Evolutionary conservation across 352 stramenopile species (phyloP).

Genomic region (Pythium coloratum): DNA sequence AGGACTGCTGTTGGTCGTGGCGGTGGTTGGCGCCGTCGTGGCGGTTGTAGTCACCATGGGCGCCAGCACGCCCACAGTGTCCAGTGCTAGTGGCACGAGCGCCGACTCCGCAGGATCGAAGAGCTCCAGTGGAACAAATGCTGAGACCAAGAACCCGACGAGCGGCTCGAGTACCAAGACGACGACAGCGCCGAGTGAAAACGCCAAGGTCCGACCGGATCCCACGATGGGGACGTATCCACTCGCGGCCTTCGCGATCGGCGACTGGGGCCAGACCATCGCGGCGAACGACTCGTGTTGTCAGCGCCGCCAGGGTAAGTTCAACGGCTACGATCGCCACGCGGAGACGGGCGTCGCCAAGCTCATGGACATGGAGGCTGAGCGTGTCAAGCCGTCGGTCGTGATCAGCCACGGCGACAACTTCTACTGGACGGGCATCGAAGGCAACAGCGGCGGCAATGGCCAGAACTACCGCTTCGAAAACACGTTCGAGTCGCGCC

Average conservation of each 20-base stretch:
- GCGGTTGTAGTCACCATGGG: background rate
- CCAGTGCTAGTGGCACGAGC: background rate
- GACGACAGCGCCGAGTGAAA: background rate
- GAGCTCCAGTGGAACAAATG: background rate
- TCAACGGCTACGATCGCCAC: constrained; percentile 29
- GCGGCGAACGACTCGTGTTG: background rate
- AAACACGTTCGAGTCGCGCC: constrained; percentile 49
- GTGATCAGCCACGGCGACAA: constrained; percentile 52
- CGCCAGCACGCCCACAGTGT: background rate
- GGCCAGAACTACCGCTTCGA: constrained; percentile 53
- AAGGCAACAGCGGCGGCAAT: constrained; percentile 23
- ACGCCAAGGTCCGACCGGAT: background rate
- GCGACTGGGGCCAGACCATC: constrained; percentile 8
- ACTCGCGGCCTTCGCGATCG: constrained; percentile 5
- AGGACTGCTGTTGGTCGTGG: constrained; percentile 1
- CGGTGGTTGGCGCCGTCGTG: background rate
- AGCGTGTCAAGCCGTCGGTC: constrained; percentile 40
- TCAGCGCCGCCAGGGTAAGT: background rate
- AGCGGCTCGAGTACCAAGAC: background rate
- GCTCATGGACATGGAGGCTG: constrained; percentile 23
- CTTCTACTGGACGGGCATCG: constrained; percentile 38
- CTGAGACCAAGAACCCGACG: constrained; percentile 2
- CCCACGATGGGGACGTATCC: constrained; percentile 2
- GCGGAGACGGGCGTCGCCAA: constrained; percentile 18
- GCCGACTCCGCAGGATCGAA: background rate